Percentiles rank a stretch among this genome's conserved stretches.
Evolutionary conservation across 345 rosid species (phyloP).

Genomic region (Litchi chinensis): DNA sequence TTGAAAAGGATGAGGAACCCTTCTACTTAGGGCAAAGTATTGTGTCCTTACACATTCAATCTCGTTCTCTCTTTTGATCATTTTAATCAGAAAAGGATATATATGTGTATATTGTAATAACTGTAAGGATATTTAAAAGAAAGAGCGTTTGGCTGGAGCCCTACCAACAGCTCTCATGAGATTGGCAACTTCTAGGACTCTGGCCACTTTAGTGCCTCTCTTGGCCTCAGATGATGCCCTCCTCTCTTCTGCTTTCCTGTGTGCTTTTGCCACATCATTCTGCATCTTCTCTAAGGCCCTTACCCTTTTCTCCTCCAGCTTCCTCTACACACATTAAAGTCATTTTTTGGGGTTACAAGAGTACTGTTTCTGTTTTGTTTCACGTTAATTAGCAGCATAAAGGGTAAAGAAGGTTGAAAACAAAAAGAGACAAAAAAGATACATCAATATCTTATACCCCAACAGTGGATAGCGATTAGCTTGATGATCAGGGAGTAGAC

Average conservation of each 20-base stretch:
- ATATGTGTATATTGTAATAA: too few relatives aligned
- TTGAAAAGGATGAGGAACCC: conserved; percentile 21
- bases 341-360: background rate
- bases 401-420: background rate
- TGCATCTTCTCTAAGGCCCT: conserved; percentile 90
- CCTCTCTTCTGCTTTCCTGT: conserved; percentile 85
- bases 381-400: background rate
- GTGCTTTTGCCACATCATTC: conserved; percentile 81
- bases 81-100: background rate
- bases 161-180: conserved; percentile 94
- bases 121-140: conserved; percentile 44
- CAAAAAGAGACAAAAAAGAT: too few relatives aligned
- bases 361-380: background rate
- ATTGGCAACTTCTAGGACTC: conserved; percentile 74
- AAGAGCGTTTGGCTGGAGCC: conserved; percentile 81
- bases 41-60: conserved; percentile 10
- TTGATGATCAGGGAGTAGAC: background rate
- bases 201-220: conserved; percentile 78
- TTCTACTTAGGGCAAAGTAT: background rate
- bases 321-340: conserved; percentile 56
- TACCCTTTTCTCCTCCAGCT: conserved; percentile 87
- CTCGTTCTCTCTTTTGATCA: background rate
- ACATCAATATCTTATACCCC: too few relatives aligned
- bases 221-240: conserved; percentile 85
- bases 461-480: background rate